Evolutionary conservation across 2,329 filamentous ascomycete species (phyloP), one percentile per base, ranked within the genome.

Genomic region (Dactylellina parvicollis): DNA sequence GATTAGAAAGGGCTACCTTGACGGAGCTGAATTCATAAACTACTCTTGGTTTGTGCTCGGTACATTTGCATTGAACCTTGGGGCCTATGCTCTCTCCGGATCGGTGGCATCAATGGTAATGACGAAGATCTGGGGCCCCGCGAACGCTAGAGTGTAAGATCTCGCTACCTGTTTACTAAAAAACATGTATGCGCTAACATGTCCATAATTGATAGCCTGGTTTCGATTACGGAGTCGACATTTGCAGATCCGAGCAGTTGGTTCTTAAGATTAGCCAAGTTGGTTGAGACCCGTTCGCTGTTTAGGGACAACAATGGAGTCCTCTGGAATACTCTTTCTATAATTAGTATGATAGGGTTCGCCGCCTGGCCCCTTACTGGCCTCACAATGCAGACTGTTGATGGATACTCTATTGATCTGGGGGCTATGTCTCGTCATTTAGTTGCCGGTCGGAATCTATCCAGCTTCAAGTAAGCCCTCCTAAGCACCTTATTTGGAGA

Each of bases 351-450:
- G 14, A 28, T 47, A 7, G 61, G 61, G 9, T 65, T 65, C 30
- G 9, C 49, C 10, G 61, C 49, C 38, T 65, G 61, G 61, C 61
- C 61, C 9, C 18, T 65, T 5, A 49, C 61, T 4, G 61, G 61
- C 49, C 50, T 65, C n/a, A 65, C 61, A 5, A 65, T 65, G 61
- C 61, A 65, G 54, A 65, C 50, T 14, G 49, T 26, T 2, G 61
- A 65, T 22, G 61, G 61, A 16, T 56, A 18, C 36, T 49, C 49
- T 2, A 5, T 65, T 1, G 49, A 56, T 49, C 3, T 28, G 1
- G 26, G 16, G 14, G 28, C 7, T 32, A n/a, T n/a, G n/a, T n/a
- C n/a, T n/a, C n/a, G n/a, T n/a, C n/a, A n/a, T n/a, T n/a, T n/a
- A n/a, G n/a, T n/a, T n/a, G n/a, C n/a, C n/a, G n/a, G n/a, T n/a